These are phyloP conservation scores for Entelexis paramagnoliae DNA, from an alignment of 1,139 yeast species.

Conservation along the genomic window DNA sequence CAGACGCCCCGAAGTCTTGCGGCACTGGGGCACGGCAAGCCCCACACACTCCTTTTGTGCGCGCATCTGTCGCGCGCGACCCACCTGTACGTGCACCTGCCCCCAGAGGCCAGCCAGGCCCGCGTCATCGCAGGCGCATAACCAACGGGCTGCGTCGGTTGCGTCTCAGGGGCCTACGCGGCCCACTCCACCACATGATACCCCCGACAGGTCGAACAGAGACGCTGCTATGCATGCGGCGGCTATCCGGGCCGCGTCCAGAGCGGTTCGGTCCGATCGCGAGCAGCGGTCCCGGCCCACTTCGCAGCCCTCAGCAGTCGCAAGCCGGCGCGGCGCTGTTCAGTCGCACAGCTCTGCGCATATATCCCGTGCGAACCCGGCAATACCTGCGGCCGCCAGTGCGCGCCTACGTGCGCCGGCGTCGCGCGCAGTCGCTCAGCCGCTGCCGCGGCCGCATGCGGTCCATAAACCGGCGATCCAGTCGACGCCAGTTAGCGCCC, in stretches of 20 bases:
- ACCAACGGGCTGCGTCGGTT: neutral
- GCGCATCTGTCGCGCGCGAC: neutral
- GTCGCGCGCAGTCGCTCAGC: neutral
- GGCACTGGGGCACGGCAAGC: neutral
- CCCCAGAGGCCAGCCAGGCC: no score
- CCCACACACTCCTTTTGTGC: neutral
- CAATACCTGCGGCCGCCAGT: neutral
- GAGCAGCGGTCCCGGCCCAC: no score
- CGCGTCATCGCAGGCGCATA: neutral
- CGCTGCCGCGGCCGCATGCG: neutral
- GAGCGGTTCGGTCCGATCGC: neutral
- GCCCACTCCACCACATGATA: neutral
- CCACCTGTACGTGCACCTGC: neutral
- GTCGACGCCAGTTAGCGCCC: conserved; percentile 1
- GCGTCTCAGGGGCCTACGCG: neutral
- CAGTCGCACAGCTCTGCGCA: neutral
- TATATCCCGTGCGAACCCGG: neutral
- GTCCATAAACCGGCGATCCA: neutral
- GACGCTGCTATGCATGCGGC: neutral
- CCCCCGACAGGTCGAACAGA: neutral
- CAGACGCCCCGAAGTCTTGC: neutral
- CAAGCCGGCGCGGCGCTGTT: neutral
- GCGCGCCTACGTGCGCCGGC: neutral
- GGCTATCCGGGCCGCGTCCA: neutral
- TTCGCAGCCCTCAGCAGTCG: no score